A percentile compares a stretch with the other conserved stretches of the same genome.
These are phyloP conservation scores for Chaetoceros tenuissimus DNA, from an alignment of 108 stramenopile genomes.

Conservation along the genomic window DNA sequence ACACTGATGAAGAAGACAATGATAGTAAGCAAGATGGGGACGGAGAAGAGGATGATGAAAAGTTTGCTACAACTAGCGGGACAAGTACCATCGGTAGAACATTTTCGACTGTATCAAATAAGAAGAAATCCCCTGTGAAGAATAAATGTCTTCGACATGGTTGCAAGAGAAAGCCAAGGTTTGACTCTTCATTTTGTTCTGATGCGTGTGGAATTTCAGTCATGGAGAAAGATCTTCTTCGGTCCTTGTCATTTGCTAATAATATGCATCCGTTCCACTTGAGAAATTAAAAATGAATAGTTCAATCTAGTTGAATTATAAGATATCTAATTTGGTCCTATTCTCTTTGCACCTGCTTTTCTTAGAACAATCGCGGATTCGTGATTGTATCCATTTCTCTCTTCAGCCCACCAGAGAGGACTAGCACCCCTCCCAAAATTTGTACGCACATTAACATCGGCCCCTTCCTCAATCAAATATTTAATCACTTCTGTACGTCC, in stretches of 20 bases:
- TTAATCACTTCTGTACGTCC: slow-evolving; percentile 49
- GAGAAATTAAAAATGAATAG: slow-evolving; percentile 19
- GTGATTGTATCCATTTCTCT: slow-evolving; percentile 19
- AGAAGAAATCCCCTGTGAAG: background rate
- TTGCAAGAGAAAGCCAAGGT: slow-evolving; percentile 46
- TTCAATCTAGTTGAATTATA: background rate
- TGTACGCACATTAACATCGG: slow-evolving; percentile 45
- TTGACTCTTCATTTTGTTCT: slow-evolving; percentile 80
- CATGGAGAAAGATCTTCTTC: slow-evolving; percentile 59
- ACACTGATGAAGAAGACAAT: too few relatives aligned
- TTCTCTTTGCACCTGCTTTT: slow-evolving; percentile 22
- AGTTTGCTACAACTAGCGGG: background rate
- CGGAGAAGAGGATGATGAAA: slow-evolving; percentile 1
- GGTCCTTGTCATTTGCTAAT: slow-evolving; percentile 48
- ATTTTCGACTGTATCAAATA: background rate
- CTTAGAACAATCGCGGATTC: slow-evolving; percentile 25
- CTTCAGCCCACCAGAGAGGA: slow-evolving; percentile 61
- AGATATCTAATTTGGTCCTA: slow-evolving; percentile 16
- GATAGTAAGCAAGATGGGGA: background rate
- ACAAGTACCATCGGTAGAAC: background rate
- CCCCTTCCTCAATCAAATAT: slow-evolving; percentile 32
- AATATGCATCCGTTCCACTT: slow-evolving; percentile 60
- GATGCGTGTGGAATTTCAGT: slow-evolving; percentile 68
- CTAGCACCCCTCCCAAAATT: slow-evolving; percentile 48
- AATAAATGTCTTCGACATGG: slow-evolving; percentile 33